Evolutionary conservation across 768 basidiomycete genomes (phyloP), one percentile per base, ranked within the genome.

Genomic region (Candolleomyces efflorescens): DNA sequence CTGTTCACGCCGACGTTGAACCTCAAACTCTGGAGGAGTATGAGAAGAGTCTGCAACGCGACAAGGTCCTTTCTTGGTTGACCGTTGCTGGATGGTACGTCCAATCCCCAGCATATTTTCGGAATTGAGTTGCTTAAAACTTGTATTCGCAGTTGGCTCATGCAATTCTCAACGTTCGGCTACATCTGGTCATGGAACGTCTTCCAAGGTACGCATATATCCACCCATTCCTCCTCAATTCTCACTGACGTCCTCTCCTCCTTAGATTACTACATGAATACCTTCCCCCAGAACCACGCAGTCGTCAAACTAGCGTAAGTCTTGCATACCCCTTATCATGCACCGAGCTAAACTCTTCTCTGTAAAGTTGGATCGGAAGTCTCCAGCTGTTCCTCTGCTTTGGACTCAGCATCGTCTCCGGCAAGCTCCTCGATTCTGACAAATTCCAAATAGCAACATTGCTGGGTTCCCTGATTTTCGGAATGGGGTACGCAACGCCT

Each of bases 311-410:
- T 59, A 3, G 27, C 58, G 51, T 59, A 39, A 48, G 55, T 56
- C 44, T 36, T 2, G n/a, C 10, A 3, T 20, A 17, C 17, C 10
- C 11, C 17, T 22, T 27, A 7, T 10, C 43, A 43, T n/a, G 18
- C 36, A 38, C n/a, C 13, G 13, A 18, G 2, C 11, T 5, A 13
- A 20, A 48, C 12, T 18, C 52, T 49, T 26, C 54, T 54, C 3
- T 48, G 23, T 24, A 11, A 32, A 80, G 78, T 39, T 81, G 79
- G 75, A 77, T 82, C 41, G 81, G 80, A 37, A 77, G 77, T 52
- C 67, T 79, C 18, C 78, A 80, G 61, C 71, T 77, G 45, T 79
- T 79, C 46, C 64, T 82, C 3, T 67, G 76, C 20, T 75, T 79
- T 59, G 69, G 72, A 7, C 64, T 75, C 3, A 76, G 77, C 5